Percentiles rank a stretch among this genome's conserved stretches.
phyloP scores from a whole-genome alignment of 306 rosid species.

The Calophaca sinica region DNA sequence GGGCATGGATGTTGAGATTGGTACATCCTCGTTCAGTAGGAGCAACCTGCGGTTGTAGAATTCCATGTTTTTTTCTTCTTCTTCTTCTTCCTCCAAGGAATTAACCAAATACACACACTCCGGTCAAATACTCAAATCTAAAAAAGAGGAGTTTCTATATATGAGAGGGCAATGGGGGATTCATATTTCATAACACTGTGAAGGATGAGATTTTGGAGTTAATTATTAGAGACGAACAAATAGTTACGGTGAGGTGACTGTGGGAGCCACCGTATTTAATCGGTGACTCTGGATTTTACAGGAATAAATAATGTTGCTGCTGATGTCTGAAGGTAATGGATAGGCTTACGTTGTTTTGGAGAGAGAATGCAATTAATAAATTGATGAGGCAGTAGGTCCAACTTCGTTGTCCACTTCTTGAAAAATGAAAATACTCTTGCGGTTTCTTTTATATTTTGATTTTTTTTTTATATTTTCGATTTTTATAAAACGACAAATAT shows the following conservation, averaged over 20 bases:
- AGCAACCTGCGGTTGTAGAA: slow-evolving; percentile 50
- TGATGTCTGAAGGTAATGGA: not conserved
- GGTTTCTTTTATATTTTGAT: not conserved
- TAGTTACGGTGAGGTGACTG: not conserved
- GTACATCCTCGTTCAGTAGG: slow-evolving; percentile 43
- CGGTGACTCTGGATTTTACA: slow-evolving; percentile 41
- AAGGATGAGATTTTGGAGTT: not conserved
- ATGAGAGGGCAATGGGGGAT: not conserved
- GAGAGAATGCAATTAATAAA: not conserved
- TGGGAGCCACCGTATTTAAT: slow-evolving; percentile 44
- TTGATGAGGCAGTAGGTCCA: not conserved
- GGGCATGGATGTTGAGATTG: slow-evolving; percentile 10
- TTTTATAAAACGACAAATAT: too few species aligned
- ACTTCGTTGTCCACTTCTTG: not conserved
- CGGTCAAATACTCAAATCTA: too few species aligned
- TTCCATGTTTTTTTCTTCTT: slow-evolving; percentile 39
- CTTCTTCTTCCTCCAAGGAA: not conserved
- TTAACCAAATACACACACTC: too few species aligned
- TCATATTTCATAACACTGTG: not conserved
- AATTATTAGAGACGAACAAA: not conserved
- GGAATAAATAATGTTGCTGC: slow-evolving; percentile 14
- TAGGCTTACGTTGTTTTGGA: not conserved
- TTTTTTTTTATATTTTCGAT: too few species aligned
- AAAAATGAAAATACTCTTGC: slow-evolving; percentile 5
- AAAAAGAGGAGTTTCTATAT: not conserved